Percentiles rank a stretch among this genome's conserved stretches.
Conservation (phyloP, 768 basidiomycete species). For the Podaxis pistillaris region DNA sequence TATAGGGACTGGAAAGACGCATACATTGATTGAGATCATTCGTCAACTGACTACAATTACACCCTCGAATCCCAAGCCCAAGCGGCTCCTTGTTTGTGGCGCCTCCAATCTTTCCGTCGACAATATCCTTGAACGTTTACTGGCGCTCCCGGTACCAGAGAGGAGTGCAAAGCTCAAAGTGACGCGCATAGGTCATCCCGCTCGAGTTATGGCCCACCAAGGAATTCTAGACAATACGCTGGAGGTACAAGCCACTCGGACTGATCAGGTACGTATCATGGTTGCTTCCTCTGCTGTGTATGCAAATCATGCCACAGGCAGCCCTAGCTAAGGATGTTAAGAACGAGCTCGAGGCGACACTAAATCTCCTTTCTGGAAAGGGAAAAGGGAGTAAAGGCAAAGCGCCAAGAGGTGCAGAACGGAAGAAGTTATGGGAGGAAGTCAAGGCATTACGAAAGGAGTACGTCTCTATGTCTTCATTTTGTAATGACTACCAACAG, state of each 20-base stretch:
- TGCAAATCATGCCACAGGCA: slow-evolving; percentile 43
- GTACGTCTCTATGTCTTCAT: slow-evolving; percentile 39
- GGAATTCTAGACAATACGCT: slow-evolving; percentile 65
- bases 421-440: slow-evolving; percentile 85
- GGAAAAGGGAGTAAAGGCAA: slow-evolving; percentile 76
- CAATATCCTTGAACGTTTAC: slow-evolving; percentile 87
- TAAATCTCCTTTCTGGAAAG: slow-evolving; percentile 66
- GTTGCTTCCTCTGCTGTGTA: neutral
- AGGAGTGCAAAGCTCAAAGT: slow-evolving; percentile 56
- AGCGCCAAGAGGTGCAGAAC: slow-evolving; percentile 64
- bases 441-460: slow-evolving; percentile 88
- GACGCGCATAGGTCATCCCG: slow-evolving; percentile 95
- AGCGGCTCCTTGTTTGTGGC: slow-evolving; percentile 82
- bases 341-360: slow-evolving; percentile 70
- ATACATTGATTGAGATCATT: slow-evolving; percentile 92
- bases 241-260: slow-evolving; percentile 69
- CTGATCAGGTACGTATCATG: slow-evolving; percentile 50
- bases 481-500: neutral
- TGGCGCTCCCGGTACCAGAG: slow-evolving; percentile 52
- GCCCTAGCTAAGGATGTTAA: slow-evolving; percentile 88
- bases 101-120: slow-evolving; percentile 95
- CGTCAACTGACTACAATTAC: slow-evolving; percentile 67
- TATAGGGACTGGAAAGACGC: slow-evolving; percentile 89
- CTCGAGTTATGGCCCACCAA: slow-evolving; percentile 78
- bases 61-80: slow-evolving; percentile 45